phyloP scores from a whole-genome alignment of 2,329 filamentous ascomycete species.

The Epichloe elymi region DNA sequence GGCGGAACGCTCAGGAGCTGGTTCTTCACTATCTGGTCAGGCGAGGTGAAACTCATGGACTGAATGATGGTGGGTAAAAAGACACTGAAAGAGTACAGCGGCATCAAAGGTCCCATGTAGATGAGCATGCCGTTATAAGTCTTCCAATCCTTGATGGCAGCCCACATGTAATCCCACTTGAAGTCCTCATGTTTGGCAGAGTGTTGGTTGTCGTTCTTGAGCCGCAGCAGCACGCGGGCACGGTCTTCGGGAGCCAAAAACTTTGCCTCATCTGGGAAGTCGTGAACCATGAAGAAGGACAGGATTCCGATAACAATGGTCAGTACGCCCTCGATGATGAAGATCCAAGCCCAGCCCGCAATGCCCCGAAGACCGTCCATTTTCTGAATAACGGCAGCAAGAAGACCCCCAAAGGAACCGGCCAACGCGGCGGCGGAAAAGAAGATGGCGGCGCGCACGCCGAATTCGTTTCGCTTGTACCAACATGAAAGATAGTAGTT shows the following conservation, averaged over 20 bases:
- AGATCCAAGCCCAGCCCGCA: conserved; percentile 52
- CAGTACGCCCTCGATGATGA: conserved; percentile 55
- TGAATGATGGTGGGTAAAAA: conserved; percentile 72
- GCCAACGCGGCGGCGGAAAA: conserved; percentile 72
- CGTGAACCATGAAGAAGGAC: conserved; percentile 68
- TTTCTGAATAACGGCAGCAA: conserved; percentile 57
- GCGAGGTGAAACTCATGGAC: conserved; percentile 29
- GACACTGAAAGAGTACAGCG: conserved; percentile 62
- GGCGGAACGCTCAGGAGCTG: conserved; percentile 35
- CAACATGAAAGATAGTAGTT: conserved; percentile 75
- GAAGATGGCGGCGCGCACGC: conserved; percentile 68
- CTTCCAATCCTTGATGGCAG: conserved; percentile 70
- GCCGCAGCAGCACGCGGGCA: conserved; percentile 54
- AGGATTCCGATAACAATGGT: conserved; percentile 55
- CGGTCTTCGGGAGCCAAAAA: conserved; percentile 63
- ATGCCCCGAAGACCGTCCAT: conserved; percentile 51
- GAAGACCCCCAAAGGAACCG: conserved; percentile 63
- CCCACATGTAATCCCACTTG: conserved; percentile 58
- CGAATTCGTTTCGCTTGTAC: conserved; percentile 71
- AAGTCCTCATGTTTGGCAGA: conserved; percentile 67
- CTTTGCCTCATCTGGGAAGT: conserved; percentile 64
- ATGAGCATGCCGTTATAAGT: conserved; percentile 63
- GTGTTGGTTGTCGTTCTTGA: conserved; percentile 58
- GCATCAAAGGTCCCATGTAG: conserved; percentile 64
- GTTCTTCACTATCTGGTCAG: conserved; percentile 20